Base-by-base conservation (phyloP, 164 flowering plant species). In the Liriodendron chinense region DNA sequence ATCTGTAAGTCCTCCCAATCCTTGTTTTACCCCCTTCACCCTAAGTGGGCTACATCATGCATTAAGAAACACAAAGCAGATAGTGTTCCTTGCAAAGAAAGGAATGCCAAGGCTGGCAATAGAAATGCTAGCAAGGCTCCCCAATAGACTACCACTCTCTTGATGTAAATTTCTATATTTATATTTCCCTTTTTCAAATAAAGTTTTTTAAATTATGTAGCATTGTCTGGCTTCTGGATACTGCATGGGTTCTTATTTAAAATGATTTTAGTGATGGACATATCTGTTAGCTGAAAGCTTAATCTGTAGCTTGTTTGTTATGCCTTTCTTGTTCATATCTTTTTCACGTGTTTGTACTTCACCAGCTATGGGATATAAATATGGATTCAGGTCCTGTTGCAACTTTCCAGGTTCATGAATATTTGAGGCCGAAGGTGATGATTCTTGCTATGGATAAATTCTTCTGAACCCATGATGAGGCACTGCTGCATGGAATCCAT, bases 301-400 rank as follows among this genome's bases (percentile, higher is more conserved):
- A 57, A 71, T 59, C 47, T 71, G 16, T 25, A 24, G 47, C 3
- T 21, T 26, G 56, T 67, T n/a, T 24, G 47, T 47, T 65, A 10
- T 22, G 22, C 74, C 50, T 73, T 24, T 75, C 22, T 72, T 7
- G 64, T 74, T 83, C 67, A 56, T 70, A 56, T 82, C 61, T 48
- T 76, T 43, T 34, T 34, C 61, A 13, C 53, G 59, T 53, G 59
- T 53, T 7, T 56, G 43, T 23, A 20, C 18, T 47, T 28, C 77
- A 23, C 71, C 88, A 96, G 99, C 87, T 96, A 74, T 96, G 99
- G 99, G 99, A 96, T 80, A 89, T 96, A 78, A 96, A 94, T 72
- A 96, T 96, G 99, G 99, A 96, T 86, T 87, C 99, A 65, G 98
- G 98, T 78, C 99, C 99, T 65, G 97, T 96, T 72, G 72, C 97